phyloP scores from a whole-genome alignment of 306 rosid species.

The Dryas drummondii region DNA sequence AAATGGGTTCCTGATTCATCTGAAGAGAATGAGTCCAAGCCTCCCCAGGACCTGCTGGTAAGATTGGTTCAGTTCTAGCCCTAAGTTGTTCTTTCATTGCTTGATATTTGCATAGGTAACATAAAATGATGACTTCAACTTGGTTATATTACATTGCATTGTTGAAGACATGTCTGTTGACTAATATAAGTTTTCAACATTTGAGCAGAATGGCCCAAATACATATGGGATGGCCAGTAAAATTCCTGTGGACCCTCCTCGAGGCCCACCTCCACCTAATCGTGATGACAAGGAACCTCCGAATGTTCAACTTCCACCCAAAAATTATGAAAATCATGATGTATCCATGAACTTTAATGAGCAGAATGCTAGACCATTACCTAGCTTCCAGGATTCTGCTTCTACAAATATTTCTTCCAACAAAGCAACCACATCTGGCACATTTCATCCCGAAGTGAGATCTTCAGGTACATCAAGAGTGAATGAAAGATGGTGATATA shows the following conservation, averaged over 20 bases:
- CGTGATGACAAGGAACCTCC: constrained; percentile 47
- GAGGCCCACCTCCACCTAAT: constrained; percentile 44
- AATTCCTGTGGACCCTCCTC: constrained; percentile 51
- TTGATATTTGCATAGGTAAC: constrained; percentile 15
- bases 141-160: neutral
- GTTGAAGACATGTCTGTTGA: neutral
- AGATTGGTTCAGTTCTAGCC: constrained; percentile 19
- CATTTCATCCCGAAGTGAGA: constrained; percentile 41
- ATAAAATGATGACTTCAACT: neutral
- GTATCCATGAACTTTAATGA: constrained; percentile 29
- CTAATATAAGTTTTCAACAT: constrained; percentile 19
- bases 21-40: constrained; percentile 54
- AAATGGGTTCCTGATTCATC: constrained; percentile 82
- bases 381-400: constrained; percentile 32
- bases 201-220: constrained; percentile 69
- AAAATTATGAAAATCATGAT: constrained; percentile 38
- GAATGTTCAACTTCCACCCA: constrained; percentile 38
- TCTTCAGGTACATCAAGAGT: constrained; percentile 50
- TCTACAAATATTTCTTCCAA: constrained; percentile 29
- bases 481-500: constrained; percentile 3
- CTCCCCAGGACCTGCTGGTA: constrained; percentile 71
- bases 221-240: constrained; percentile 45
- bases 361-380: constrained; percentile 36
- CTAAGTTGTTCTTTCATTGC: constrained; percentile 16
- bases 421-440: constrained; percentile 35